phyloP scores from a whole-genome alignment of 2,329 filamentous ascomycete species.

The Metarhizium robertsii region DNA sequence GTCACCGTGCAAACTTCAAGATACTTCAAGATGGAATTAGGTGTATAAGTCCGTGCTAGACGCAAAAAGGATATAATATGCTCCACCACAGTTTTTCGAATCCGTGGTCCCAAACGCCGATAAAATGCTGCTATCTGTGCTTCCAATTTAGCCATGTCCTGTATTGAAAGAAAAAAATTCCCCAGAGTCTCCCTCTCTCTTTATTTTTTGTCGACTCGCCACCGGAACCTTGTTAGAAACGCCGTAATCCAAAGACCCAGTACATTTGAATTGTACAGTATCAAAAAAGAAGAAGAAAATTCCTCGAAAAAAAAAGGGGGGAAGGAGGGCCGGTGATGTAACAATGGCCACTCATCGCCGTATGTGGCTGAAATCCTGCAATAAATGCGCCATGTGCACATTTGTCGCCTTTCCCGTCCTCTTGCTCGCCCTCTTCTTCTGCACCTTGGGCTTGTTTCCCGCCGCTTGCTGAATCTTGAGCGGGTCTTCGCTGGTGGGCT shows the following conservation, averaged over 20 bases:
- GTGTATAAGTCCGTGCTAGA: not conserved
- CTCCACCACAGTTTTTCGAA: not conserved
- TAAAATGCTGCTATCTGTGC: not conserved
- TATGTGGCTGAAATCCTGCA: constrained; percentile 59
- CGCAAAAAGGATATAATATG: not conserved
- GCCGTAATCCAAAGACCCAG: not conserved
- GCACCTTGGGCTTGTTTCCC: constrained; percentile 55
- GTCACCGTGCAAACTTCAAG: no score
- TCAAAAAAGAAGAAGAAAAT: not conserved
- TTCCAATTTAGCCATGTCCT: not conserved
- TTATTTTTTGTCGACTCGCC: not conserved
- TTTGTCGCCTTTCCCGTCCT: constrained; percentile 77
- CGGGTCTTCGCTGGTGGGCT: constrained; percentile 75
- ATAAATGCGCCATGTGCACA: constrained; percentile 72
- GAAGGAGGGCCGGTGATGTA: not conserved
- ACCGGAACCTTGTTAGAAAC: not conserved
- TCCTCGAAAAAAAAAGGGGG: not conserved
- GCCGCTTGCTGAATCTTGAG: constrained; percentile 32
- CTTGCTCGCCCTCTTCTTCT: constrained; percentile 58
- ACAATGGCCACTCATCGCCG: constrained; percentile 24
- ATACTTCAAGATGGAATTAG: not conserved
- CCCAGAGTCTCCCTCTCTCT: not conserved
- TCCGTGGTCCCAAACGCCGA: not conserved
- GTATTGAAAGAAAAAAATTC: not conserved
- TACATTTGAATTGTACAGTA: not conserved